Percentiles rank a stretch among this genome's conserved stretches.
Evolutionary conservation across 1,139 yeast species (phyloP).

Genomic region (Suhomyces bokatorum): DNA sequence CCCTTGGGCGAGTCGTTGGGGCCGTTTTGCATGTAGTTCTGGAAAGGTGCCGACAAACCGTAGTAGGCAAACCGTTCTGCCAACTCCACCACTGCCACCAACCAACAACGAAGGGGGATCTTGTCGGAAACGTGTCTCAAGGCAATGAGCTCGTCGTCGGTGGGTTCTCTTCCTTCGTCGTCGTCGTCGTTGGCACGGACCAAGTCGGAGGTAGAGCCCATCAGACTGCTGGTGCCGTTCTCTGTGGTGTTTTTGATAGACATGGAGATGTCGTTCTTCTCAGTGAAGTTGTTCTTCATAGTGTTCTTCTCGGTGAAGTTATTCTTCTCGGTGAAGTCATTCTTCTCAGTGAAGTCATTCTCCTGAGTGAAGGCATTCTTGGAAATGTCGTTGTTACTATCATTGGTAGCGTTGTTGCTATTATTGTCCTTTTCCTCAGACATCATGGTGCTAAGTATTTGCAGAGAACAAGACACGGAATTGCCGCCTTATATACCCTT

Average conservation of each 20-base stretch:
- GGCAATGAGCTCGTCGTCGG: constrained; percentile 20
- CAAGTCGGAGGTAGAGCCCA: not conserved
- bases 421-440: no score
- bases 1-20: constrained; percentile 54
- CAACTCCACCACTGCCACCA: constrained; percentile 25
- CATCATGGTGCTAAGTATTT: no score
- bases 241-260: not conserved
- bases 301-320: no score
- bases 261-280: not conserved
- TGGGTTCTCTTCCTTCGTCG: constrained; percentile 19
- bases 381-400: no score
- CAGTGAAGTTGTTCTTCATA: no score
- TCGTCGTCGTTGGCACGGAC: no score
- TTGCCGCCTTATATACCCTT: no score
- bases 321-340: no score
- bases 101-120: constrained; percentile 26
- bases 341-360: no score
- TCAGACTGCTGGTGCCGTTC: not conserved
- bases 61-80: constrained; percentile 26
- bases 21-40: constrained; percentile 67
- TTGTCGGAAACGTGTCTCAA: constrained; percentile 22
- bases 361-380: no score
- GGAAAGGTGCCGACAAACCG: constrained; percentile 63
- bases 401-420: no score
- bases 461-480: no score